phyloP scores from a whole-genome alignment of 2,329 filamentous ascomycete genomes.

The Colletotrichum liriopes region DNA sequence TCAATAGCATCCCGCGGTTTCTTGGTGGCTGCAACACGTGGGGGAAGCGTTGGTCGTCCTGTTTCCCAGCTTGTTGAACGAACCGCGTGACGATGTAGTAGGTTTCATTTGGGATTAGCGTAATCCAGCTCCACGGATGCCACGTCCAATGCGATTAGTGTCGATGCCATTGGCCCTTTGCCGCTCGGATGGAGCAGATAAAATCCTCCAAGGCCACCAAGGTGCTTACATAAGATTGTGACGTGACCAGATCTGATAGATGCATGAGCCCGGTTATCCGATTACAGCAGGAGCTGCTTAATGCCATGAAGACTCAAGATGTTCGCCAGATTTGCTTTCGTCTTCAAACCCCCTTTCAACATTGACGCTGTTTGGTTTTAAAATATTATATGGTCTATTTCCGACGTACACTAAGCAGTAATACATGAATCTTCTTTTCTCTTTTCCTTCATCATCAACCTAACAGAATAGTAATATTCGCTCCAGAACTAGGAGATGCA shows the following conservation, averaged over 20 bases:
- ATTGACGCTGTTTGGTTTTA: not conserved
- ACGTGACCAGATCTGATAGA: not conserved
- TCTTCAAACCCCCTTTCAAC: not conserved
- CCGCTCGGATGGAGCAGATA: conserved; percentile 31
- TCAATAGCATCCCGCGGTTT: conserved; percentile 32
- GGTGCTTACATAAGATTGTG: conserved; percentile 21
- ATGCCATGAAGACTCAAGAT: not conserved
- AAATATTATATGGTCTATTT: not conserved
- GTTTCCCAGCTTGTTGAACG: conserved; percentile 38
- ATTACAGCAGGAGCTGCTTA: not conserved
- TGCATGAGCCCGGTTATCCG: not conserved
- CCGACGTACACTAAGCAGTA: not conserved
- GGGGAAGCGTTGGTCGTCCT: conserved; percentile 42
- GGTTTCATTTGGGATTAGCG: conserved; percentile 43
- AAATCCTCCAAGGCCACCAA: not conserved
- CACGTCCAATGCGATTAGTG: conserved; percentile 32
- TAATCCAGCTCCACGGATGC: conserved; percentile 36
- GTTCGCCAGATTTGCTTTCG: not conserved
- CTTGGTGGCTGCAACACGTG: conserved; percentile 43
- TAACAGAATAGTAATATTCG: not conserved
- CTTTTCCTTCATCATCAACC: not conserved
- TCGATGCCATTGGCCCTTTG: conserved; percentile 29
- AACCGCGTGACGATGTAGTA: conserved; percentile 41
- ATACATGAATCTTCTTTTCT: not conserved
- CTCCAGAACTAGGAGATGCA: too few species aligned